Evolutionary conservation across 306 rosid species (phyloP).

Genomic region (Cyamopsis tetragonoloba): DNA sequence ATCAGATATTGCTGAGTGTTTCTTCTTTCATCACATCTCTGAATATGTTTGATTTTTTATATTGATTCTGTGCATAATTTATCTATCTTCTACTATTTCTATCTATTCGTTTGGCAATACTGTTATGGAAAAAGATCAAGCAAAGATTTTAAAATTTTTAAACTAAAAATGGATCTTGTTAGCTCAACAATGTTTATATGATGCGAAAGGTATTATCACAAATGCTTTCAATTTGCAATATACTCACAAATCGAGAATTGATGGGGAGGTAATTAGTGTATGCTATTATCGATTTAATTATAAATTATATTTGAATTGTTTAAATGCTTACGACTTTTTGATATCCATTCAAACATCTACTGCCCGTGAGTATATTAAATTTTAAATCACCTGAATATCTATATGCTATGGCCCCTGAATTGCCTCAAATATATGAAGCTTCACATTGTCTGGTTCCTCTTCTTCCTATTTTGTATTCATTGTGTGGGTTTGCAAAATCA

Average conservation of each 20-base stretch:
- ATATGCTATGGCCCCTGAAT: not conserved
- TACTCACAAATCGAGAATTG: not conserved
- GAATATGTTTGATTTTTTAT: constrained; percentile 4
- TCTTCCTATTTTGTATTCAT: not conserved
- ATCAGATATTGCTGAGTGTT: constrained; percentile 9
- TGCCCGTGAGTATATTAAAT: not conserved
- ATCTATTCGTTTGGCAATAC: not conserved
- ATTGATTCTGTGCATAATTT: not conserved
- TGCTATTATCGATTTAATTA: not conserved
- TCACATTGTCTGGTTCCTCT: not conserved
- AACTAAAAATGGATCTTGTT: not conserved
- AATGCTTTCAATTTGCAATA: constrained; percentile 8
- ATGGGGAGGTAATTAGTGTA: not conserved
- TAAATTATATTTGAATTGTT: not conserved
- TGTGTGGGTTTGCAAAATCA: constrained; percentile 9
- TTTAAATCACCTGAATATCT: not conserved
- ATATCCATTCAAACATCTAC: not conserved
- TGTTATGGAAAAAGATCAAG: not conserved
- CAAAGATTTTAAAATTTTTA: not conserved
- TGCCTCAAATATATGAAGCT: not conserved
- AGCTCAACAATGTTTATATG: not conserved
- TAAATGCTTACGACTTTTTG: not conserved
- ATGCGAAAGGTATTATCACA: not conserved
- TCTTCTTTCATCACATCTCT: not conserved
- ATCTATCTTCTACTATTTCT: not conserved